Evolutionary conservation across 2,329 filamentous ascomycete species (phyloP), one percentile per base, ranked within the genome.

Genomic region (Nothomitra cinnamomea): DNA sequence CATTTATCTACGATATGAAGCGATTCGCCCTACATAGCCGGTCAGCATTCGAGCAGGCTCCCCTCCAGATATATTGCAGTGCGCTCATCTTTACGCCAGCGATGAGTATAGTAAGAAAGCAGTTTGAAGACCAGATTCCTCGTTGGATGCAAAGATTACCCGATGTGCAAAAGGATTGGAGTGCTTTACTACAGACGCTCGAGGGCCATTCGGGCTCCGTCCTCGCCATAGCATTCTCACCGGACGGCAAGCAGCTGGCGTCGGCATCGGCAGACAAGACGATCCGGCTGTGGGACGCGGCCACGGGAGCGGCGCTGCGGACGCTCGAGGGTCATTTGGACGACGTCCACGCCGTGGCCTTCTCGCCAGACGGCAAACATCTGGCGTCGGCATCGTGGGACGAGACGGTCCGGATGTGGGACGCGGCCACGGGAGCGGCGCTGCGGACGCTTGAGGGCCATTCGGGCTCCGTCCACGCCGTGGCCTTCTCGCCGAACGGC

Each of bases 21-120:
- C 62, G 64, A 55, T 68, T 64, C 64, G 24, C 19, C 56, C 56
- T 54, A 57, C 53, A 60, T 58, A 57, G 53, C 53, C 58, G 45
- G 51, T 54, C 38, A 45, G 49, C 60, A 38, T 63, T 69, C 45
- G 54, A 64, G 48, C 57, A 54, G 5, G 52, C 59, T 21, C 60
- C 65, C 17, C 56, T 63, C 5, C 67, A 70, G 56, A 55, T 60
- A 19, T 70, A 70, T 56, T 60, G 55, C 10, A 65, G 58, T n/a
- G 64, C 56, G 6, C 64, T 61, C 15, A 57, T 61, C 43, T 69
- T 69, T 54, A 61, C 60, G 52, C 66, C 64, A 24, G 36, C 48
- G 1, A 32, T 50, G 2, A 65, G 60, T 51, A 17, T 57, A 7
- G 55, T 62, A 12, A 53, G 59, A 51, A 49, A 52, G 21, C 56